Base-by-base conservation (phyloP, 2,329 filamentous ascomycete genomes). In the Madurella mycetomatis region DNA sequence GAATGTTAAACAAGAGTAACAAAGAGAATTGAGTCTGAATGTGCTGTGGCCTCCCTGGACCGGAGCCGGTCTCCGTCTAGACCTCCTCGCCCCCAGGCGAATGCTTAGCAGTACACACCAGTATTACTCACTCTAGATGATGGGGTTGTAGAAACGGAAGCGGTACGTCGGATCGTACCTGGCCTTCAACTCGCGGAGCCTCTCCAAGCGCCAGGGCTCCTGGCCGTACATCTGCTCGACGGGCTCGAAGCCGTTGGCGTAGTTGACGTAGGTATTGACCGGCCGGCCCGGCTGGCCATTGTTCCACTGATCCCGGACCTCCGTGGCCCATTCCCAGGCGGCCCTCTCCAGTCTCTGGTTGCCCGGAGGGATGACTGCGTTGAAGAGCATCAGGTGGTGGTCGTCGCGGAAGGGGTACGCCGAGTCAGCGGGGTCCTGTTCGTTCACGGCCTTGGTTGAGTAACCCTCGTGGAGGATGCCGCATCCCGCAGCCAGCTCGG, bases 391-490 rank as follows among this genome's bases (percentile, higher is more conserved):
- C 30, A 51, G 32, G 18, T 30, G 49, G 32, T 51, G 30, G 9
- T 51, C 49, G 5, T 31, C 31, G 4, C 41, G 49, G 32, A 45
- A 31, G 15, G 49, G 49, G 12, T 51, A 51, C 11, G 49, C 49
- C 3, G 49, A 40, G 17, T 45, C 41, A 5, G 16, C 31, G 4
- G 49, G 18, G 32, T 54, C 39, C 15, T 7, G 18, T 5, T 34
- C 30, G 3, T 9, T 4, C 32, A 50, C 47, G 8, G 37, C 64
- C 13, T 48, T 51, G 0, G 55, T 65, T 4, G 66, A 49, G 50
- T 67, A 68, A 16, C 65, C 65, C 37, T 68, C 64, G 31, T 64
- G 58, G 3, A 57, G 39, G 25, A 65, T 41, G 9, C 11, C 34
- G 34, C 11, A 12, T 11, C 34, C 39, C n/a, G 31, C 44, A n/a